Percentiles rank a stretch among this genome's conserved stretches.
Conservation (phyloP, 78 protist species). For the Guillardia theta region DNA sequence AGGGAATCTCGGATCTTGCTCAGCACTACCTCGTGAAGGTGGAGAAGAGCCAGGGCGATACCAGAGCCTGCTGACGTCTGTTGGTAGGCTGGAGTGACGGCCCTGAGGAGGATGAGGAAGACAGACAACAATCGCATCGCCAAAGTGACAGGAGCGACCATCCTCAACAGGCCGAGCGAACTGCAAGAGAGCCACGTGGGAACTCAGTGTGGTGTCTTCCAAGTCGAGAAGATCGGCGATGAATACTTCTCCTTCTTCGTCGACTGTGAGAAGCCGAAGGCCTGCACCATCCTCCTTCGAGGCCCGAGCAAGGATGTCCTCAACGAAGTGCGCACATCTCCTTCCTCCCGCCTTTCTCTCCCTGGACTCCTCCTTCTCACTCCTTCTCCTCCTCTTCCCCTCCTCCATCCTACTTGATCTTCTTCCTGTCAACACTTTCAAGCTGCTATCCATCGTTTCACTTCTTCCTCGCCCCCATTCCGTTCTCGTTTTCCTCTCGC, state of each 20-base stretch:
- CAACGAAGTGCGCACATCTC: constrained; percentile 79
- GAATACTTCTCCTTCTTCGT: constrained; percentile 93
- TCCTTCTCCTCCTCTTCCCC: neutral
- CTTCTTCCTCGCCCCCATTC: neutral
- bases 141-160: constrained; percentile 95
- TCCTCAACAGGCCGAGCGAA: constrained; percentile 91
- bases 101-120: constrained; percentile 95
- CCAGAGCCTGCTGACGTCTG: constrained; percentile 92
- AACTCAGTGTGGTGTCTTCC: constrained; percentile 75
- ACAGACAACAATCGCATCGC: constrained; percentile 99
- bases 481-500: too few species aligned
- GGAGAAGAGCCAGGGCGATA: constrained; percentile 61
- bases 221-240: constrained; percentile 43
- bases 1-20: constrained; percentile 88
- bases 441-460: neutral
- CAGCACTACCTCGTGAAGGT: constrained; percentile 35
- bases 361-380: neutral
- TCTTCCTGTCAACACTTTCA: neutral
- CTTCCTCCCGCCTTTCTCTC: neutral
- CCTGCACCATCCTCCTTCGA: constrained; percentile 97
- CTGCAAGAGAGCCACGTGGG: constrained; percentile 94
- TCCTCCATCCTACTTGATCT: neutral
- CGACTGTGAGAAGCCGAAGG: constrained; percentile 95
- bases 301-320: constrained; percentile 99
- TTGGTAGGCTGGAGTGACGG: constrained; percentile 87